phyloP scores from a whole-genome alignment of 352 stramenopile species.

The Paralagenidium karlingii region DNA sequence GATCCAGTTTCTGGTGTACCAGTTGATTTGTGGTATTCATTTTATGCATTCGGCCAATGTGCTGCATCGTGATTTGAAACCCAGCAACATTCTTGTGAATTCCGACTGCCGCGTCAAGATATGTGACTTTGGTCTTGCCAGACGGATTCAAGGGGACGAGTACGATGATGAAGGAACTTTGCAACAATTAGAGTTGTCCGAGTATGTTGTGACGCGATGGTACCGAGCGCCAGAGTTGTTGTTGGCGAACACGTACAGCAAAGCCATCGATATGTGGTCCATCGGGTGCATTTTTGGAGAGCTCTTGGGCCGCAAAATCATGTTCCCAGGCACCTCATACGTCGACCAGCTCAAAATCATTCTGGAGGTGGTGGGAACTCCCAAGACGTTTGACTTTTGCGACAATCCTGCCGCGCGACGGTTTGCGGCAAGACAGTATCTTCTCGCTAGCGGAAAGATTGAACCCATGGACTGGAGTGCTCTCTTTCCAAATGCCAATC shows the following conservation, averaged over 20 bases:
- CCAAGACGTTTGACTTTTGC: constrained; percentile 74
- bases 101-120: constrained; percentile 83
- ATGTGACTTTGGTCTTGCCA: constrained; percentile 80
- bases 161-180: constrained; percentile 71
- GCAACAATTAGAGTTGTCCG: constrained; percentile 47
- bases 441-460: constrained; percentile 55
- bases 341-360: constrained; percentile 83
- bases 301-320: constrained; percentile 83
- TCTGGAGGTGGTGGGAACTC: constrained; percentile 74
- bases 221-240: constrained; percentile 82
- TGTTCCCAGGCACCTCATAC: constrained; percentile 79
- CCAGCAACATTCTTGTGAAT: constrained; percentile 95
- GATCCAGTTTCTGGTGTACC: constrained; percentile 95
- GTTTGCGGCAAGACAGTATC: constrained; percentile 73
- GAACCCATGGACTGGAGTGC: constrained; percentile 64
- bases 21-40: constrained; percentile 90
- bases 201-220: constrained; percentile 93
- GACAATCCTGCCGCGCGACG: constrained; percentile 72
- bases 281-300: constrained; percentile 99
- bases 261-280: constrained; percentile 91
- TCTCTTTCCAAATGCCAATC: constrained; percentile 75
- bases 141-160: constrained; percentile 50
- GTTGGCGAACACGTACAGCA: constrained; percentile 73
- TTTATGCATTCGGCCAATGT: constrained; percentile 95
- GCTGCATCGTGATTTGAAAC: constrained; percentile 95